A percentile compares a stretch with the other conserved stretches of the same genome.
Conservation (phyloP, 495 filamentous ascomycete species). For the Penicillium cosmopolitanum region DNA sequence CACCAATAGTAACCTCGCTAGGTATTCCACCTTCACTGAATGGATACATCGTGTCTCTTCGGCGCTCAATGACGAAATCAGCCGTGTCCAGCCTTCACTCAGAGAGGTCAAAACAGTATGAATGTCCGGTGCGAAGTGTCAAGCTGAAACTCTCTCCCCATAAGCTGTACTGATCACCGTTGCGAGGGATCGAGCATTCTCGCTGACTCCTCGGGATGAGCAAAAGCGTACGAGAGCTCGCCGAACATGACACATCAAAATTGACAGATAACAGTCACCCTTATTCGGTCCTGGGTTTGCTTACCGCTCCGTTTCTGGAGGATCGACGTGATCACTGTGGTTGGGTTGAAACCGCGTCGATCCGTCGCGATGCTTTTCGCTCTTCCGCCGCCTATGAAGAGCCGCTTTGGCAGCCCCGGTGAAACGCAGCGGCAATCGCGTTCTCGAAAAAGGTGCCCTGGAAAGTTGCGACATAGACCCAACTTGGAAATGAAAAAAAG, state of each 20-base stretch:
- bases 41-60: slow-evolving; percentile 4
- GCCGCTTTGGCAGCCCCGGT: background rate
- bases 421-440: slow-evolving; percentile 21
- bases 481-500: background rate
- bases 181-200: background rate
- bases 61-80: slow-evolving; percentile 14
- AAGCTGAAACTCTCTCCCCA: slow-evolving; percentile 2
- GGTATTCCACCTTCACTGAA: slow-evolving; percentile 2
- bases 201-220: background rate
- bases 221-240: background rate
- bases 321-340: slow-evolving; percentile 13
- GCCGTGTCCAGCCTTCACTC: slow-evolving; percentile 3
- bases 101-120: slow-evolving; percentile 16
- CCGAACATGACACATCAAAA: slow-evolving; percentile 23
- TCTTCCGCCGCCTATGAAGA: slow-evolving; percentile 13
- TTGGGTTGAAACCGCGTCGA: slow-evolving; percentile 16
- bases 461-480: background rate
- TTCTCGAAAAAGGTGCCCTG: background rate
- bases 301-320: slow-evolving; percentile 7
- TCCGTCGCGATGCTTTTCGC: slow-evolving; percentile 9
- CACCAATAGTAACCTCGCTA: slow-evolving; percentile 2
- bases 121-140: slow-evolving; percentile 1
- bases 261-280: slow-evolving; percentile 14
- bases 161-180: background rate
- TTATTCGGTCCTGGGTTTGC: slow-evolving; percentile 3